A percentile compares a stretch with the other conserved stretches of the same genome.
phyloP scores from a whole-genome alignment of 1,284 basidiomycete genomes.

The Trichosporon asahii region DNA sequence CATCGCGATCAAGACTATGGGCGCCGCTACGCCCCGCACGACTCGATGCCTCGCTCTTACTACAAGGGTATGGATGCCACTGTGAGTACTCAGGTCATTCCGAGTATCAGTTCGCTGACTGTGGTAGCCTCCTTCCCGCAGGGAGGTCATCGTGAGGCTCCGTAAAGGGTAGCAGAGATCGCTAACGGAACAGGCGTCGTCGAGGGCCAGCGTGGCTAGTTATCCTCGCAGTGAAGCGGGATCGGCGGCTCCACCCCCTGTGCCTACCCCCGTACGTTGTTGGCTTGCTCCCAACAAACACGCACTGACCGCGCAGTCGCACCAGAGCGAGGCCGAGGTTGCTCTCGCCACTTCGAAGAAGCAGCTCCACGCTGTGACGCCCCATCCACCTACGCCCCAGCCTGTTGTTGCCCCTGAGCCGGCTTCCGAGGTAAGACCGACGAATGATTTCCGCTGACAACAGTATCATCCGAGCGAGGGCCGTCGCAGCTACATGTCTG shows the following conservation, averaged over 20 bases:
- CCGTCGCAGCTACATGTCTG: neutral
- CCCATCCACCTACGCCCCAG: neutral
- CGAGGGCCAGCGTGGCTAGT: neutral
- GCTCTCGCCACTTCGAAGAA: neutral
- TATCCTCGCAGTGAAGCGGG: neutral
- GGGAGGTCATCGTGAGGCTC: neutral
- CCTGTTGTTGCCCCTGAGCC: neutral
- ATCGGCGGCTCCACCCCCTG: neutral
- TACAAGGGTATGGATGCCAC: neutral
- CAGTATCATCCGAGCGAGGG: neutral
- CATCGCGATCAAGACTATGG: neutral
- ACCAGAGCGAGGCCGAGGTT: neutral
- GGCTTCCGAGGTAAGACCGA: neutral
- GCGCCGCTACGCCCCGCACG: neutral
- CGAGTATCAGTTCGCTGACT: neutral
- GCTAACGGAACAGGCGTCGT: neutral
- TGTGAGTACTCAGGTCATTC: neutral
- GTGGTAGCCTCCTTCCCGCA: neutral
- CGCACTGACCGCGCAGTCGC: neutral
- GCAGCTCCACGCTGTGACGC: neutral
- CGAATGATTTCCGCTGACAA: neutral
- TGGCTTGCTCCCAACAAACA: neutral
- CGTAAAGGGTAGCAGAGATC: neutral
- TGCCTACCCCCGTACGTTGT: neutral
- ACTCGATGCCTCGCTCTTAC: neutral